Percentiles rank a stretch among this genome's conserved stretches.
Conservation (phyloP, 1,284 basidiomycete species). For the Puccinia novopanici region DNA sequence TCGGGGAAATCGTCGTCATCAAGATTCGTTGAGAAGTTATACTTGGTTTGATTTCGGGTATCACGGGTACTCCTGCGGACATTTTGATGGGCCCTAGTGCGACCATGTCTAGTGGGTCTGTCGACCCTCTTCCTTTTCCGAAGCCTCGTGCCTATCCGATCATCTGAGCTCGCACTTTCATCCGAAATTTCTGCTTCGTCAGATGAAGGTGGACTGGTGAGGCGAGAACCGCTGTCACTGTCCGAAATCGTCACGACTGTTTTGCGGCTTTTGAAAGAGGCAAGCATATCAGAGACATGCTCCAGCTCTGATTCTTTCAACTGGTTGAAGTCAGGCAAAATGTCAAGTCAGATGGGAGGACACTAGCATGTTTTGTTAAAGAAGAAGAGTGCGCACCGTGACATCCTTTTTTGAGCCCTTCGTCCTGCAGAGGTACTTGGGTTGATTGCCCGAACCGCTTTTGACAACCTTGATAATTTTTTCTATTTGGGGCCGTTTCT, state of each 20-base stretch:
- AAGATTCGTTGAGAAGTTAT: slow-evolving; percentile 7
- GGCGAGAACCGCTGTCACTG: slow-evolving; percentile 9
- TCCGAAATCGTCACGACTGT: slow-evolving; percentile 5
- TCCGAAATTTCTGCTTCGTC: slow-evolving; percentile 3
- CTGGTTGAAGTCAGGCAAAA: background rate
- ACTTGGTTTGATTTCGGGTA: slow-evolving; percentile 39
- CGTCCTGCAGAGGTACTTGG: slow-evolving; percentile 20
- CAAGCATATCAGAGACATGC: slow-evolving; percentile 25
- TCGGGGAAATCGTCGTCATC: slow-evolving; percentile 1
- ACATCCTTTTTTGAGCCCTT: slow-evolving; percentile 22
- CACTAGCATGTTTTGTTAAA: background rate
- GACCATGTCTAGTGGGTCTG: background rate
- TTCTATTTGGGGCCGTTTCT: slow-evolving; percentile 12
- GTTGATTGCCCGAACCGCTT: background rate
- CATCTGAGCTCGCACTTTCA: slow-evolving; percentile 6
- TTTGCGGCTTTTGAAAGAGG: slow-evolving; percentile 21
- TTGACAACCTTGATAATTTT: background rate
- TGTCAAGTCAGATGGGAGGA: background rate
- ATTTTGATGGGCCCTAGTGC: background rate
- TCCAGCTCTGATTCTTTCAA: slow-evolving; percentile 40
- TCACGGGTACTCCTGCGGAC: slow-evolving; percentile 43
- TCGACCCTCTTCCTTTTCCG: background rate
- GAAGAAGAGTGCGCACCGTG: slow-evolving; percentile 14
- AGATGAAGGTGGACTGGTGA: background rate
- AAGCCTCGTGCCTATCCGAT: slow-evolving; percentile 3